Evolutionary conservation across 305 asterid species (phyloP), one percentile per base, ranked within the genome.

Genomic region (Fraxinus platypoda): DNA sequence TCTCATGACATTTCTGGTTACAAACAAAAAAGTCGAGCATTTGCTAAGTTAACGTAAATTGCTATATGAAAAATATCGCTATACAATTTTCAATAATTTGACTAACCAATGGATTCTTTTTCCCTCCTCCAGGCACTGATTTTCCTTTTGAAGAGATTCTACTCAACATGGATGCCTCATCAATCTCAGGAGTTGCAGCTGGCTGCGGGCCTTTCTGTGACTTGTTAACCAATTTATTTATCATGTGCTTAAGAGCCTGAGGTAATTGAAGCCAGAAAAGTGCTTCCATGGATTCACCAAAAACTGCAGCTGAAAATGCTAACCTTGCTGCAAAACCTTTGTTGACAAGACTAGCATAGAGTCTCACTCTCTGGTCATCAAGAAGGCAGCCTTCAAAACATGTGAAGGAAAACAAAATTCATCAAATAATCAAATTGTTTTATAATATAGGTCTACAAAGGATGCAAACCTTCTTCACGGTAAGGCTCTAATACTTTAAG

Each of bases 401-500:
- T 81, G 76, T 52, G 49, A 78, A 83, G 81, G 78, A 54, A 83
- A 74, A 81, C 82, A 85, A 83, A 82, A 6, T 43, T 77, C 77
- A 80, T 72, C 82, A 83, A 84, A 81, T 72, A 81, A 54, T 82
- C 73, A 76, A 57, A 34, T 13, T 52, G 13, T 54, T 75, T n/a
- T 76, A 54, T 75, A 19, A 81, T 77, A 78, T 25, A 57, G 86
- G 73, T 80, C 80, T 62, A 64, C 66, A 84, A 30, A 85, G 31
- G 81, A 79, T 73, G 81, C 81, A 80, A 82, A 94, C 99, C 98
- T 91, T 94, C 98, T 90, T 85, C 90, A 57, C 94, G 94, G 81
- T 96, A 96, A 81, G 98, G 98, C 90, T 96, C 98, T 90, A 96
- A 86, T 80, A 96, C 99, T 90, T 96, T 96, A 77, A 96, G 98